phyloP scores from a whole-genome alignment of 768 basidiomycete genomes.

The Leccinum longicurvipes region DNA sequence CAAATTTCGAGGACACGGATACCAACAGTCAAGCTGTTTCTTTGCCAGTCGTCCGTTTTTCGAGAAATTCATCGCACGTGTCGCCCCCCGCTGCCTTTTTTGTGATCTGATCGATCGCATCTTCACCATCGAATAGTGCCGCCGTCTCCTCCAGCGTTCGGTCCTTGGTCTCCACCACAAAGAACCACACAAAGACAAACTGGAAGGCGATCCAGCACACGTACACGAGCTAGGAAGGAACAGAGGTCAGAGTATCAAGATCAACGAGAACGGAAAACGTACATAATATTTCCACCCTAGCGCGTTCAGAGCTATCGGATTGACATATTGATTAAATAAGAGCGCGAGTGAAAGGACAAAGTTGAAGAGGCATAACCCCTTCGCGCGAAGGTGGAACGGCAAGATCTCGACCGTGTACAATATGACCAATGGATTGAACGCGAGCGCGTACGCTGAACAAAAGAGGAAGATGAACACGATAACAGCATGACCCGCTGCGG shows the following conservation, averaged over 20 bases:
- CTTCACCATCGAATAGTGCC: slow-evolving; percentile 66
- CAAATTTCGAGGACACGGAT: background rate
- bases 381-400: slow-evolving; percentile 76
- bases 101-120: slow-evolving; percentile 16
- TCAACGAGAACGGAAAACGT: background rate
- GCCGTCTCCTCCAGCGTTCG: slow-evolving; percentile 72
- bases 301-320: slow-evolving; percentile 63
- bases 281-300: slow-evolving; percentile 50
- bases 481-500: slow-evolving; percentile 48
- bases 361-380: slow-evolving; percentile 76
- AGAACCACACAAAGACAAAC: slow-evolving; percentile 12
- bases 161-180: slow-evolving; percentile 22
- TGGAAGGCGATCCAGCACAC: slow-evolving; percentile 19
- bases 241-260: background rate
- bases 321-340: slow-evolving; percentile 78
- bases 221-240: slow-evolving; percentile 12
- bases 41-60: slow-evolving; percentile 4
- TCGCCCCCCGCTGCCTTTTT: slow-evolving; percentile 9
- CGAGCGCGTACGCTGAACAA: slow-evolving; percentile 55
- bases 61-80: background rate
- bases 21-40: background rate
- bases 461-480: slow-evolving; percentile 57
- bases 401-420: slow-evolving; percentile 73
- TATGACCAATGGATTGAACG: slow-evolving; percentile 71
- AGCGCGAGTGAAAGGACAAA: slow-evolving; percentile 60